Conservation (phyloP, 768 basidiomycete species). For the Thelephora ganbajun region DNA sequence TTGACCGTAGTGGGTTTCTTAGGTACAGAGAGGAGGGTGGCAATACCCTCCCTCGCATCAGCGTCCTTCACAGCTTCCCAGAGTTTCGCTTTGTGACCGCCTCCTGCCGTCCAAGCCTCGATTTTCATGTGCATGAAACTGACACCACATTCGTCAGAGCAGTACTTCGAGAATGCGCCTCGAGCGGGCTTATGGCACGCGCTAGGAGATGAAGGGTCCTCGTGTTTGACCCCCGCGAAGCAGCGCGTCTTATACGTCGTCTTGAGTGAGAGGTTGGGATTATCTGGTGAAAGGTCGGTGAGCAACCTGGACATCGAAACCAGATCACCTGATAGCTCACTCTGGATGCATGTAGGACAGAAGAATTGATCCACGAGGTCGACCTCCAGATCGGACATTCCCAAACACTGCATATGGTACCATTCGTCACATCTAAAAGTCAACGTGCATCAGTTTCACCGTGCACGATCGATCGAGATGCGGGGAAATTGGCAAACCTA, state of each 20-base stretch:
- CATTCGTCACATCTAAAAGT: constrained; percentile 77
- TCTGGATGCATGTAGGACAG: constrained; percentile 65
- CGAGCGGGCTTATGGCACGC: constrained; percentile 75
- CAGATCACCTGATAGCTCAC: constrained; percentile 29
- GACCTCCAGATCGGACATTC: constrained; percentile 67
- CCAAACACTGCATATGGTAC: constrained; percentile 82
- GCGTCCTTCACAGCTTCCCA: constrained; percentile 68
- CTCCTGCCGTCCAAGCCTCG: constrained; percentile 44
- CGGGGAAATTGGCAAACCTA: constrained; percentile 35
- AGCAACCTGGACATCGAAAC: neutral
- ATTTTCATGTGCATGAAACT: constrained; percentile 57
- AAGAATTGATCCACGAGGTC: constrained; percentile 90
- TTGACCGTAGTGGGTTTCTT: constrained; percentile 7
- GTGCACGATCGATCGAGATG: neutral
- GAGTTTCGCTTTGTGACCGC: constrained; percentile 46
- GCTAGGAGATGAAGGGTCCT: constrained; percentile 43
- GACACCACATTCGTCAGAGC: constrained; percentile 78
- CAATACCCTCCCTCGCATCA: constrained; percentile 56
- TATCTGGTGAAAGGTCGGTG: constrained; percentile 23
- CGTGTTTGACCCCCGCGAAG: constrained; percentile 51
- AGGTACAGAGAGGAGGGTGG: constrained; percentile 24
- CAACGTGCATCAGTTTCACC: neutral
- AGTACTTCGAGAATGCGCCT: constrained; percentile 80
- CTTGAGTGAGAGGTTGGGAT: constrained; percentile 41
- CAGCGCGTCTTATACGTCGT: constrained; percentile 78